Base-by-base conservation (phyloP, 2,329 filamentous ascomycete genomes). In the Xylariomycetidae sp. region DNA sequence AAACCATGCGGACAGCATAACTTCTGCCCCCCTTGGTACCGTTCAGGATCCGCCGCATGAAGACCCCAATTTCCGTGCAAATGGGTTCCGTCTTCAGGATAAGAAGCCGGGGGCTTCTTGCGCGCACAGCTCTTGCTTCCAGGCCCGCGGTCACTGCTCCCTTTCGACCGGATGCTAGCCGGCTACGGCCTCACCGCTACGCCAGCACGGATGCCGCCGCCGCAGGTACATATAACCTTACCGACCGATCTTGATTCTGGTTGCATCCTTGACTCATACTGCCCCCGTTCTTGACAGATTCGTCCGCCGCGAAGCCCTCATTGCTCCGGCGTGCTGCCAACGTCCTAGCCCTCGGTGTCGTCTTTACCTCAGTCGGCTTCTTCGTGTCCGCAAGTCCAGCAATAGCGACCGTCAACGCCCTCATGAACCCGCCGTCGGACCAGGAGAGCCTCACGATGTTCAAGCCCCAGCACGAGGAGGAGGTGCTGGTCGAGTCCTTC, bases 391-490 rank as follows among this genome's bases (percentile, higher is more conserved):
- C 68, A 43, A 59, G 63, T 9, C 75, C 75, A 23, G 70, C 69
- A 22, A 47, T 73, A 37, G 52, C 68, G 23, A 64, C 66, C 31
- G 58, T 71, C 29, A 61, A 62, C 29, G 65, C 61, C 32, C 59
- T 76, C 42, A 44, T 73, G 38, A 62, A 67, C 38, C 74, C 75
- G 14, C 42, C 49, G 44, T 74, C 74, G 19, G 84, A 94, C 61
- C 77, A 75, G 50, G 85, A 93, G 48, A 84, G 83, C 15, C 72
- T 92, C 40, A 56, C 59, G 4, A 66, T 82, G 44, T 95, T 77
- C 65, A 59, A 60, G 4, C 75, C 76, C 10, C 56, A 60, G 19
- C 74, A 77, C 54, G 72, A 71, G 9, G 63, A 72, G 35, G 59
- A 67, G 18, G 62, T 52, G 42, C 70, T 74, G 42, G 76, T 93